Evolutionary conservation across 202 grass and related monocot genomes (phyloP).

Genomic region (Sporobolus alterniflorus): DNA sequence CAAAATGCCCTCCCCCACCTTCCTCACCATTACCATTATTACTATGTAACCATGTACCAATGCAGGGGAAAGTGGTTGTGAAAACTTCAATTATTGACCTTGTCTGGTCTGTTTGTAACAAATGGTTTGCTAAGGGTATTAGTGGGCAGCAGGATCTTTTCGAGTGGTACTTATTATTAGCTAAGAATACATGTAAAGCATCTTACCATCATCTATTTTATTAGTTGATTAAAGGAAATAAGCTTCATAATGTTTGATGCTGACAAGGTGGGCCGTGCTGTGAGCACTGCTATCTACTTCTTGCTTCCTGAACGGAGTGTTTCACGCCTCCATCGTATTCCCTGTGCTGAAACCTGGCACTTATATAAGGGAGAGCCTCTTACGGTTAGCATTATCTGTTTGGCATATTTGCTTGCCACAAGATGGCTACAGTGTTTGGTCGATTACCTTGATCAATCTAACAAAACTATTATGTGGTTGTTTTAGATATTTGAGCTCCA

Average conservation of each 20-base stretch:
- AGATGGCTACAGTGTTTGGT: not conserved
- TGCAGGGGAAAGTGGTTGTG: too few species aligned
- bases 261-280: constrained; percentile 88
- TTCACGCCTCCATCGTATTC: constrained; percentile 89
- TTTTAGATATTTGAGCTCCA: constrained; percentile 90
- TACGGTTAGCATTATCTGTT: not conserved
- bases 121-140: not conserved
- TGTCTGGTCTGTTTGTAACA: too few species aligned
- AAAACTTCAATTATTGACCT: too few species aligned
- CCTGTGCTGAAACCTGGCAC: too few species aligned
- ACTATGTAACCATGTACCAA: too few species aligned
- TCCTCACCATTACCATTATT: too few species aligned
- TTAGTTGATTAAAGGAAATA: not conserved
- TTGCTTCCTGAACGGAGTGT: constrained; percentile 77
- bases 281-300: constrained; percentile 96
- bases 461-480: not conserved
- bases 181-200: not conserved
- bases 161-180: not conserved
- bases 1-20: too few species aligned
- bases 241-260: constrained; percentile 17
- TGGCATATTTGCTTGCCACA: not conserved
- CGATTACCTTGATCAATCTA: not conserved
- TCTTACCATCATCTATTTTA: not conserved
- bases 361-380: too few species aligned
- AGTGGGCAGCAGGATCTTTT: not conserved